These are phyloP conservation scores for Plasmodium sp. DNA, from an alignment of 169 alveolate species.

Conservation along the genomic window DNA sequence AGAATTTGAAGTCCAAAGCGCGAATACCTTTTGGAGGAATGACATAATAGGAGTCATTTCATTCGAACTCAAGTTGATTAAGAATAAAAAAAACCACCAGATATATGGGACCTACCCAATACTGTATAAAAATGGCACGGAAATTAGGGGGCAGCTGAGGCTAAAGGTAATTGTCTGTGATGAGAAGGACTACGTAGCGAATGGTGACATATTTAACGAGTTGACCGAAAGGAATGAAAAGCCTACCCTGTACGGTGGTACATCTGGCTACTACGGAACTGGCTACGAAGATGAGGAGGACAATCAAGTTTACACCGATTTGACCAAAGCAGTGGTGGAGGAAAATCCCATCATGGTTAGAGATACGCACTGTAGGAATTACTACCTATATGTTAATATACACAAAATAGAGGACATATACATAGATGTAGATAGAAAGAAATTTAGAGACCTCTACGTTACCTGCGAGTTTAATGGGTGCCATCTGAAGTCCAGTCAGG, in stretches of 20 bases:
- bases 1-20: constrained; percentile 92
- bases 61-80: constrained; percentile 88
- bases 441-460: constrained; percentile 85
- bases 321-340: constrained; percentile 80
- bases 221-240: constrained; percentile 16
- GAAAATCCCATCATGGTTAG: constrained; percentile 44
- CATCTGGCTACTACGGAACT: background rate
- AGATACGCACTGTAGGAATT: constrained; percentile 75
- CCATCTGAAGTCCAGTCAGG: constrained; percentile 86
- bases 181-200: constrained; percentile 80
- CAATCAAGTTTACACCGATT: constrained; percentile 62
- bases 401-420: constrained; percentile 89
- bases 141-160: constrained; percentile 83
- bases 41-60: constrained; percentile 89
- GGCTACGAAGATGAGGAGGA: constrained; percentile 11
- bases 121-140: constrained; percentile 85
- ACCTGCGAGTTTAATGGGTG: constrained; percentile 93
- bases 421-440: constrained; percentile 77
- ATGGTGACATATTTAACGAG: constrained; percentile 30
- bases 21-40: constrained; percentile 93
- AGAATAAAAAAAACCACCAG: constrained; percentile 86
- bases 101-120: constrained; percentile 86
- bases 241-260: background rate
- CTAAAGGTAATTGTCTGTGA: constrained; percentile 89
- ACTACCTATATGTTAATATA: constrained; percentile 88